These are phyloP conservation scores for Alternaria gaisen DNA, from an alignment of 2,329 filamentous ascomycete species.

Conservation along the genomic window DNA sequence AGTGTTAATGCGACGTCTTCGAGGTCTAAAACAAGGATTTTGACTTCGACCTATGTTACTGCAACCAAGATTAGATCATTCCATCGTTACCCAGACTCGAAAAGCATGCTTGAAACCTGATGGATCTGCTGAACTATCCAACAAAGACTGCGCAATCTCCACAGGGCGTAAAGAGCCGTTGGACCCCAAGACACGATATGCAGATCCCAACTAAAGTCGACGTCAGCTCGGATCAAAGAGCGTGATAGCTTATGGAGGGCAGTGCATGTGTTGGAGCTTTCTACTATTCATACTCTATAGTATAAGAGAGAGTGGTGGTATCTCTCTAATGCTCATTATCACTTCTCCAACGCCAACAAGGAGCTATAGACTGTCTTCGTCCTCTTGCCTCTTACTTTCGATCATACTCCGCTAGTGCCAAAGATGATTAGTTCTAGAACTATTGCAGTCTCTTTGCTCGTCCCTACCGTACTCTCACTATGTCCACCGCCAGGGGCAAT, in stretches of 20 bases:
- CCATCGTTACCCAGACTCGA: neutral
- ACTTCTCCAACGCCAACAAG: neutral
- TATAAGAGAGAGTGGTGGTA: conserved; percentile 4
- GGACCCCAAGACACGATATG: neutral
- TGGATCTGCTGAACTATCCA: neutral
- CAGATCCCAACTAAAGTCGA: conserved; percentile 1
- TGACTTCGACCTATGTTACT: neutral
- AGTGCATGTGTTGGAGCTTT: neutral
- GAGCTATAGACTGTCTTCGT: neutral
- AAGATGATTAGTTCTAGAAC: neutral
- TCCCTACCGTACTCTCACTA: conserved; percentile 10
- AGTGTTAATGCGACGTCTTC: neutral
- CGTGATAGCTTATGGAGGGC: neutral
- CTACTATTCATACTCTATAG: neutral
- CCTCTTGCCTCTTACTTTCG: neutral
- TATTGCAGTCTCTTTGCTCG: neutral
- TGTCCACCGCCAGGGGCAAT: conserved; percentile 36
- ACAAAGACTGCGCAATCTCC: neutral
- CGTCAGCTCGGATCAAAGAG: conserved; percentile 3
- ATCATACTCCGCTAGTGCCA: too few relatives aligned
- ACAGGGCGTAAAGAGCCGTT: neutral
- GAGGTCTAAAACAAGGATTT: neutral
- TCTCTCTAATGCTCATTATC: neutral
- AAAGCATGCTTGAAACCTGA: neutral
- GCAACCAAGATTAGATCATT: neutral